A percentile compares a stretch with the other conserved stretches of the same genome.
phyloP scores from a whole-genome alignment of 331 rosid species.

The Spiraea crenata region DNA sequence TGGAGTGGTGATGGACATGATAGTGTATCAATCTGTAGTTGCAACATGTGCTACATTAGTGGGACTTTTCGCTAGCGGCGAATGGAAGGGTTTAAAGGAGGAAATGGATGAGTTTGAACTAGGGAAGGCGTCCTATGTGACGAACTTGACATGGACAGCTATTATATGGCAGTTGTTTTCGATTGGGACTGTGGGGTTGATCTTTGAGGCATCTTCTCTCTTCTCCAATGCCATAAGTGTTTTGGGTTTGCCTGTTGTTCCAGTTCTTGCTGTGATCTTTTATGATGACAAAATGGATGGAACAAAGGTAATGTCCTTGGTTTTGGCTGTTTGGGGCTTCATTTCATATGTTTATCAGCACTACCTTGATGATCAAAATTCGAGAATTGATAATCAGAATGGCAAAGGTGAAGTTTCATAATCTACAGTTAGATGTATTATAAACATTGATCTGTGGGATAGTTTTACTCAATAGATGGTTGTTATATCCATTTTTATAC shows the following conservation, averaged over 20 bases:
- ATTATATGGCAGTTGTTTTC: constrained; percentile 42
- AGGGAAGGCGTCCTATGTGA: constrained; percentile 51
- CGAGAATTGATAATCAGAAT: neutral
- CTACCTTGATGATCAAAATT: constrained; percentile 38
- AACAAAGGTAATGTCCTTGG: constrained; percentile 54
- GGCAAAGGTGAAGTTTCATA: neutral
- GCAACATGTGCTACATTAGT: constrained; percentile 33
- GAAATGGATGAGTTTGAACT: constrained; percentile 52
- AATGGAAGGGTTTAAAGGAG: constrained; percentile 45
- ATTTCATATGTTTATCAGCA: constrained; percentile 63
- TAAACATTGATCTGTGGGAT: too few relatives aligned
- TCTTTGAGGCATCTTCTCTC: constrained; percentile 62
- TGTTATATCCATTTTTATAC: too few relatives aligned
- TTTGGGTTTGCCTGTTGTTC: constrained; percentile 58
- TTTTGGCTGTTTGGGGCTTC: constrained; percentile 65
- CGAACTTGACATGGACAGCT: constrained; percentile 49
- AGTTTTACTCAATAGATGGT: too few relatives aligned
- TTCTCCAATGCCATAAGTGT: constrained; percentile 57
- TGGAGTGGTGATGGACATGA: constrained; percentile 46
- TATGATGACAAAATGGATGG: constrained; percentile 62
- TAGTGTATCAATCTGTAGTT: constrained; percentile 25
- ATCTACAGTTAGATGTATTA: neutral
- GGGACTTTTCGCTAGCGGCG: constrained; percentile 63
- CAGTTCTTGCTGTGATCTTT: constrained; percentile 50
- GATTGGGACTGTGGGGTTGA: constrained; percentile 62